These are phyloP conservation scores for Candida argentea DNA, from an alignment of 805 yeast genomes.

Conservation along the genomic window DNA sequence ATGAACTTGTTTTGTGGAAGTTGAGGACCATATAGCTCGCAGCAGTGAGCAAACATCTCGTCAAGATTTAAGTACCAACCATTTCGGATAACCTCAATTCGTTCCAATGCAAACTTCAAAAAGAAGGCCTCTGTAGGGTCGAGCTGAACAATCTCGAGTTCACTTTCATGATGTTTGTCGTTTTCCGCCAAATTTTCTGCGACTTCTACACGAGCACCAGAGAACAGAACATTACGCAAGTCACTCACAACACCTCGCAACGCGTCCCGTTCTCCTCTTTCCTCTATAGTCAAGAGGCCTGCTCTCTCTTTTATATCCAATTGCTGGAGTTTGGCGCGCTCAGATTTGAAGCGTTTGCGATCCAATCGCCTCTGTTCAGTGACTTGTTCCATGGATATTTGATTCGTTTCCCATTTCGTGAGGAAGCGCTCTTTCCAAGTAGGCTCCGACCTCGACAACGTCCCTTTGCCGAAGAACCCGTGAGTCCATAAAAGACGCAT, in stretches of 20 bases:
- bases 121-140: conserved; percentile 72
- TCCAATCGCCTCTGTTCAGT: conserved; percentile 65
- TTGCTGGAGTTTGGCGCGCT: conserved; percentile 41
- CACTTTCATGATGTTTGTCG: conserved; percentile 7
- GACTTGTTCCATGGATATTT: conserved; percentile 58
- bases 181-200: conserved; percentile 10
- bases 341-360: conserved; percentile 60
- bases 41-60: conserved; percentile 18
- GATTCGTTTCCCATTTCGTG: conserved; percentile 39
- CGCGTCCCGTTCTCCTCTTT: conserved; percentile 9
- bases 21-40: conserved; percentile 3
- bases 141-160: conserved; percentile 49
- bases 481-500: conserved; percentile 61
- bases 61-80: conserved; percentile 8
- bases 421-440: conserved; percentile 69
- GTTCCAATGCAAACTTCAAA: conserved; percentile 47
- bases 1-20: conserved; percentile 23
- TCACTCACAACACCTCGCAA: conserved; percentile 10
- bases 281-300: conserved; percentile 15
- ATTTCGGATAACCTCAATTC: conserved; percentile 23
- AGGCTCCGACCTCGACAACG: conserved; percentile 83
- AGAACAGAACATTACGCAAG: conserved; percentile 7
- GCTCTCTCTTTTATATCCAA: conserved; percentile 40
- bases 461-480: conserved; percentile 94
- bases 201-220: conserved; percentile 1